Evolutionary conservation across 805 yeast species (phyloP), one percentile per base, ranked within the genome.

Genomic region (Yarrowia osloensis): DNA sequence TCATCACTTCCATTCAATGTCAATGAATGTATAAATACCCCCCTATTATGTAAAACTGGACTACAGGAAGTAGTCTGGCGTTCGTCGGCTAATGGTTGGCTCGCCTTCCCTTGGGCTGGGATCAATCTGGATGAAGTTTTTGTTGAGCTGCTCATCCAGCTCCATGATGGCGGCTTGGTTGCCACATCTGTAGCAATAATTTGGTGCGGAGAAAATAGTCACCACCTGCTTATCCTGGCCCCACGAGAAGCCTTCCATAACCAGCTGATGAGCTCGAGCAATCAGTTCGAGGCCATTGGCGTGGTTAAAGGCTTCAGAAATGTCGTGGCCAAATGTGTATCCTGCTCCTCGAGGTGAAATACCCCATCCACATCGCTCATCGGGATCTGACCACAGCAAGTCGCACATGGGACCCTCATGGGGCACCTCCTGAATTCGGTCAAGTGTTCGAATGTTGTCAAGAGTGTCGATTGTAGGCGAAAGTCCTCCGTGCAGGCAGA

Each of bases 321-420:
- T 91, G 82, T 93, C 97, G 81, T 90, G 96, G 74, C 98, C 98
- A 85, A 93, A 93, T 75, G 97, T 92, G 89, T 90, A 93, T 78
- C 98, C 98, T 70, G 98, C 98, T 82, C 98, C 98, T 84, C 98
- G 87, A 78, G 98, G 97, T 75, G 95, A 88, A 72, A 93, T 92
- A 70, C 97, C 98, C 98, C 98, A 93, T 74, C 97, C 97, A 73
- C 97, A 97, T 75, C 97, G 84, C 78, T 93, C 97, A 77, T 93
- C 98, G 17, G 98, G 98, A 77, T 93, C 98, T 4, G 96, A 89
- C 98, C 98, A 93, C 72, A 93, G 82, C 75, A 93, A 82, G 77
- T 93, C 98, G 80, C 97, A 91, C 97, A 93, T 92, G 73, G 97
- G 97, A 47, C 98, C 98, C 78, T 93, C 97, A 77, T 93, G 98